A percentile compares a stretch with the other conserved stretches of the same genome.
Evolutionary conservation across 331 rosid genomes (phyloP).

Genomic region (Arachis monticola): DNA sequence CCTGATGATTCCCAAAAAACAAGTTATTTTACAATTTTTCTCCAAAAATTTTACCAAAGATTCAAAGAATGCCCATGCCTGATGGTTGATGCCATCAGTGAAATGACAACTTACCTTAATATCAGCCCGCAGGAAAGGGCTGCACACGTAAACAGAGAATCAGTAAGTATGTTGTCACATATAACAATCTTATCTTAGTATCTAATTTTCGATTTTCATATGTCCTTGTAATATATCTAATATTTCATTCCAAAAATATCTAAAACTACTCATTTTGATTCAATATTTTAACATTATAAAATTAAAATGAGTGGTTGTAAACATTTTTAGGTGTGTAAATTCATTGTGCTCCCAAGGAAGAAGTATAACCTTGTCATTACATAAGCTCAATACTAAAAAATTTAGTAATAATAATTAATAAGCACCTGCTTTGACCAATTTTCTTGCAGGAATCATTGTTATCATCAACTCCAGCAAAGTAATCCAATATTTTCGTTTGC

Average conservation of each 20-base stretch:
- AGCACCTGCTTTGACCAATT: constrained; percentile 77
- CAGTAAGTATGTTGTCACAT: not conserved
- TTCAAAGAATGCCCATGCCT: constrained; percentile 20
- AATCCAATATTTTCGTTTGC: constrained; percentile 70
- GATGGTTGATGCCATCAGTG: no score
- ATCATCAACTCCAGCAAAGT: constrained; percentile 69
- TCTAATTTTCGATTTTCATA: no score
- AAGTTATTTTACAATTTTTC: constrained; percentile 3
- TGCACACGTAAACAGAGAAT: constrained; percentile 60
- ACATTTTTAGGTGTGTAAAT: no score
- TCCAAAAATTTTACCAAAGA: constrained; percentile 38
- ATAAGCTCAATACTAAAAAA: constrained; percentile 18
- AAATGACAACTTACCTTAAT: constrained; percentile 64
- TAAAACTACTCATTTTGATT: no score
- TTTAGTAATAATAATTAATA: constrained; percentile 32
- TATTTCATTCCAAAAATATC: no score
- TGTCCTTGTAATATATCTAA: no score
- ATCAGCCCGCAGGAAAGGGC: constrained; percentile 92
- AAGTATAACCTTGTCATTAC: constrained; percentile 31
- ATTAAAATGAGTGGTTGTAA: no score
- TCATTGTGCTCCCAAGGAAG: not conserved
- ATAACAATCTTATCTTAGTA: not conserved
- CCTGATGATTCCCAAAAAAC: constrained; percentile 59
- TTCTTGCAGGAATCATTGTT: constrained; percentile 54
- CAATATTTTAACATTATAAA: no score